Evolutionary conservation across 2,329 filamentous ascomycete genomes (phyloP), one percentile per base, ranked within the genome.

Genomic region (Neurospora sp.): DNA sequence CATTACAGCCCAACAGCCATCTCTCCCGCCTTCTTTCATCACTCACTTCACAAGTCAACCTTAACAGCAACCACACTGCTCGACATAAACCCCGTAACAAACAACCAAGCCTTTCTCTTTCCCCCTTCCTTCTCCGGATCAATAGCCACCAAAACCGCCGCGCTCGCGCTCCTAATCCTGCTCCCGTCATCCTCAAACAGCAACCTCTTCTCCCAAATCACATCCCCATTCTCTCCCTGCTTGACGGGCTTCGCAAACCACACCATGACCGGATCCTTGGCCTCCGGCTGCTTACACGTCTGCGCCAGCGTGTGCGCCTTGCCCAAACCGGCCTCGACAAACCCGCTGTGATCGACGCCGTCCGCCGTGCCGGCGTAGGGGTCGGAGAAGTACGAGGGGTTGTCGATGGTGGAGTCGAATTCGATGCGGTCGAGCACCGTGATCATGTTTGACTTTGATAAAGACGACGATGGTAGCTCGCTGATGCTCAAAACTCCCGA

Each of bases 171-270:
- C 11, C 86, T 79, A 36, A 89, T 78, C 17, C 78, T 79, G 0
- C 75, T 78, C 0, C 87, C 85, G 67, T 89, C 86, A 71, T 89
- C 88, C 65, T 86, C 81, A 70, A 89, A 88, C 0, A 90, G 66
- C 2, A 87, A 67, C n/a, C 76, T 79, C 23, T 79, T 82, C 67
- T 82, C 79, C 82, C 83, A 86, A n/a, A 62, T 17, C 52, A 17
- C 15, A 1, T 62, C 67, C 11, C 68, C 69, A 37, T 70, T 38
- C 70, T 68, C 68, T 23, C 52, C 74, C 6, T 71, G 75, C 66
- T 73, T 41, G 28, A 36, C 39, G 17, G 69, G 66, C 69, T 69
- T 74, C 23, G 74, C 73, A 41, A 79, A 81, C 82, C 82, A 87
- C 0, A 88, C 84, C 70, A 84, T 79, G 4, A 79, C 75, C 6